phyloP scores from a whole-genome alignment of 1,284 basidiomycete genomes.

The Bjerkandera adusta region DNA sequence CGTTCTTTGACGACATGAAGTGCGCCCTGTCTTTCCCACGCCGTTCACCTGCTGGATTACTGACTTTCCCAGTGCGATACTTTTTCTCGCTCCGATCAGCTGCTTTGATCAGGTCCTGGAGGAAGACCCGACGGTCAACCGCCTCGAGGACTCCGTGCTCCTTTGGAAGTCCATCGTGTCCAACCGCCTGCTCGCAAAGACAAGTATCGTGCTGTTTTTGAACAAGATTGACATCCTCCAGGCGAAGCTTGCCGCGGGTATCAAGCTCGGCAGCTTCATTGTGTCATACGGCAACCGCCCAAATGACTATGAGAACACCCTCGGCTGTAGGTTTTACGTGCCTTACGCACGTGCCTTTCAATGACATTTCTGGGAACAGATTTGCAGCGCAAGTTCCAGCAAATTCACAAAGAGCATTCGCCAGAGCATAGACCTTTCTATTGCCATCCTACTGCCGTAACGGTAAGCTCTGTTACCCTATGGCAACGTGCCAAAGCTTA shows the following conservation, averaged over 20 bases:
- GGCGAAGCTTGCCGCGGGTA: slow-evolving; percentile 49
- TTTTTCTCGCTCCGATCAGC: slow-evolving; percentile 65
- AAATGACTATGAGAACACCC: slow-evolving; percentile 52
- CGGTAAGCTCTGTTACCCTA: slow-evolving; percentile 10
- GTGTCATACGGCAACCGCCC: slow-evolving; percentile 49
- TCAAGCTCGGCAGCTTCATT: slow-evolving; percentile 55
- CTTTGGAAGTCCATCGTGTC: slow-evolving; percentile 61
- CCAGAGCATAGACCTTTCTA: slow-evolving; percentile 17
- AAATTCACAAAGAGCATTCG: slow-evolving; percentile 17
- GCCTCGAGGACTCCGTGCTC: slow-evolving; percentile 56
- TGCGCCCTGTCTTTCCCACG: no score
- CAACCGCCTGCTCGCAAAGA: slow-evolving; percentile 51
- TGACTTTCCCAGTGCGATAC: slow-evolving; percentile 43
- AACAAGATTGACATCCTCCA: slow-evolving; percentile 66
- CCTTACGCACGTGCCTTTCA: no score
- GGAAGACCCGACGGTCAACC: slow-evolving; percentile 57
- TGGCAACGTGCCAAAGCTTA: not conserved
- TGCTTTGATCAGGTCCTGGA: slow-evolving; percentile 63
- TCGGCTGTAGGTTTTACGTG: slow-evolving; percentile 43
- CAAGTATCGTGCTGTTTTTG: slow-evolving; percentile 48
- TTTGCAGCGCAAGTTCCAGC: slow-evolving; percentile 17
- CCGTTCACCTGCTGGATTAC: not conserved
- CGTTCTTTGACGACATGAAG: slow-evolving; percentile 70
- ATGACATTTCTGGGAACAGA: no score
- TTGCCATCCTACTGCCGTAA: slow-evolving; percentile 18